Percentiles rank a stretch among this genome's conserved stretches.
Conservation (phyloP, 345 rosid genomes). For the Aquilaria yunnanensis region DNA sequence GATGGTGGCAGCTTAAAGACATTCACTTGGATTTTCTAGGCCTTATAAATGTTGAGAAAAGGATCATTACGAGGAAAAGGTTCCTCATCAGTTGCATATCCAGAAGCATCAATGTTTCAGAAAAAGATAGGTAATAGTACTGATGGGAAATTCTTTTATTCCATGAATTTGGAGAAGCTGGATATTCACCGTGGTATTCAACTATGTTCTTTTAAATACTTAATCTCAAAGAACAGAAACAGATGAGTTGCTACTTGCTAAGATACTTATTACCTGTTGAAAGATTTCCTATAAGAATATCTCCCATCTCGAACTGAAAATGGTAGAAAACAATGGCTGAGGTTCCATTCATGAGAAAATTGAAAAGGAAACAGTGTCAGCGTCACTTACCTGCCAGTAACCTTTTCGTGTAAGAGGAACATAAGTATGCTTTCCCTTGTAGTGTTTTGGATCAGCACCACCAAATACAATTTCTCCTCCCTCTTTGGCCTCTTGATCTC, state of each 20-base stretch:
- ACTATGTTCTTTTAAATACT: too few species aligned
- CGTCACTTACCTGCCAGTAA: conserved; percentile 67
- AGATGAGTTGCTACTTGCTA: too few species aligned
- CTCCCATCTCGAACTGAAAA: conserved; percentile 66
- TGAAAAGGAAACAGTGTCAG: background rate
- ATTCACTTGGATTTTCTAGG: background rate
- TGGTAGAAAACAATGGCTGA: background rate
- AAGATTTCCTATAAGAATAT: conserved; percentile 42
- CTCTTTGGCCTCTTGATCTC: conserved; percentile 30
- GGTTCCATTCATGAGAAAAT: background rate
- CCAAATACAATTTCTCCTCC: conserved; percentile 92
- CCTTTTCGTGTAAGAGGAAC: conserved; percentile 67
- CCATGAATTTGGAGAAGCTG: too few species aligned
- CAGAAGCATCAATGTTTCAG: too few species aligned
- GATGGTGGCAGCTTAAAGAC: background rate
- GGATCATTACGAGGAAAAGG: background rate
- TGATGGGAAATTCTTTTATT: too few species aligned
- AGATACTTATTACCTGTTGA: conserved; percentile 47
- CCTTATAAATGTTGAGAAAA: background rate
- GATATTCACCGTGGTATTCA: too few species aligned
- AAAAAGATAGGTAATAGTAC: too few species aligned
- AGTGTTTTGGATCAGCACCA: conserved; percentile 58
- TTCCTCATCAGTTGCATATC: too few species aligned
- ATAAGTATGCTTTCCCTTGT: conserved; percentile 61
- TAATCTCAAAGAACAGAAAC: too few species aligned